Evolutionary conservation across 1,284 basidiomycete genomes (phyloP).

Genomic region (Cryptococcus sp.): DNA sequence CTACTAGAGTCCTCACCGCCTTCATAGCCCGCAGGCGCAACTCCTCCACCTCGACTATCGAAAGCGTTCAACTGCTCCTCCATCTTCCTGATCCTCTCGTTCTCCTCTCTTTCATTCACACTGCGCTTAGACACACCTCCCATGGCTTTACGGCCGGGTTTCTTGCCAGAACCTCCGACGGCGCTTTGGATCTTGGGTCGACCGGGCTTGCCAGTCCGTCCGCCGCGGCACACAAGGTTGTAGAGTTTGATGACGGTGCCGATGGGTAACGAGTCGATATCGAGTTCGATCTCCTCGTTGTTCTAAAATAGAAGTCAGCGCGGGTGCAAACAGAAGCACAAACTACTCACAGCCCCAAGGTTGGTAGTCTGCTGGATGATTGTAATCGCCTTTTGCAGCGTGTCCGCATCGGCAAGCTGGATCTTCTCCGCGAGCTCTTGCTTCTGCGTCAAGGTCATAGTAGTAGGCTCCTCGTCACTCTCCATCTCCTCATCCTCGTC

Average conservation of each 20-base stretch:
- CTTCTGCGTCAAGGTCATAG: conserved; percentile 86
- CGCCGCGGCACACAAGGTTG: conserved; percentile 80
- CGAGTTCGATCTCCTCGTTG: conserved; percentile 93
- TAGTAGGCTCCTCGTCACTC: conserved; percentile 23
- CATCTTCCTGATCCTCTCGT: conserved; percentile 77
- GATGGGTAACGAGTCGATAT: conserved; percentile 85
- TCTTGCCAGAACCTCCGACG: conserved; percentile 20
- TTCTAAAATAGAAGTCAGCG: conserved; percentile 60
- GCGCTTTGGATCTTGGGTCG: conserved; percentile 25
- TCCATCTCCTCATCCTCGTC: conserved; percentile 53
- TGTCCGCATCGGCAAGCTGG: conserved; percentile 70
- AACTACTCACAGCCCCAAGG: conserved; percentile 74
- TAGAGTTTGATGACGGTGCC: conserved; percentile 84
- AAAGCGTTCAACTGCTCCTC: conserved; percentile 61
- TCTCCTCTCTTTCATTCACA: conserved; percentile 54
- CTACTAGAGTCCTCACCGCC: conserved; percentile 37
- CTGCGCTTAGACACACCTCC: conserved; percentile 83
- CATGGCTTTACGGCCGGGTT: conserved; percentile 70
- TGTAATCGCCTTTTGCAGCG: conserved; percentile 79
- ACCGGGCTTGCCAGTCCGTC: conserved; percentile 27
- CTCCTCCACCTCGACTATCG: conserved; percentile 25
- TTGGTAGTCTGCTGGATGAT: conserved; percentile 90
- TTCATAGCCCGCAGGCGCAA: conserved; percentile 14
- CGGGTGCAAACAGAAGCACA: not conserved
- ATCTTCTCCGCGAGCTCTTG: conserved; percentile 94